Base-by-base conservation (phyloP, 106 monocot genomes). In the Apostasia shenzhenica region DNA sequence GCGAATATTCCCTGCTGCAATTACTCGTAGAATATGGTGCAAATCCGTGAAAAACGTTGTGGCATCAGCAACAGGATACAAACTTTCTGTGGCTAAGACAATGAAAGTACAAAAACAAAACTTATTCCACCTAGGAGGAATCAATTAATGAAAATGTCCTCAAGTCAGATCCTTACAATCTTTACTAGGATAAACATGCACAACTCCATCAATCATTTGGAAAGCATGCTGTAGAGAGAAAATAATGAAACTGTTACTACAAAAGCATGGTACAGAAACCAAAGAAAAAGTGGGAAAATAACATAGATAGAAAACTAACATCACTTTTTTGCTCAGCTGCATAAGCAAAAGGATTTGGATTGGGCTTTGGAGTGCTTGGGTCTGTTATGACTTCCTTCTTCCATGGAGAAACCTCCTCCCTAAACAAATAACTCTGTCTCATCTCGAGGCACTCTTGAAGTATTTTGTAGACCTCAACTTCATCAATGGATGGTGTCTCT, bases 21-120 rank as follows among this genome's bases (percentile, higher is more conserved):
- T 93, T 41, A 99, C 80, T 42, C 81, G 66, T 45, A 99, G 93
- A 39, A 99, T 85, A 72, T 75, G 76, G 82, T 99, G 99, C 74
- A 99, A 78, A 80, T 99, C 93, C 61, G 93, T 99, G 63, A 99
- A 99, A 71, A 99, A 99, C 2, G 90, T 82, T 41, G 99, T 99
- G 47, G 99, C 99, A 90, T 99, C 93, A 50, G 83, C 83, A 38
- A 93, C 85, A 76, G 87, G 90, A 63, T 79, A 99, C 63, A 93
- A 45, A 41, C 80, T 87, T 59, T 93, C 87, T 45, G 14, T 83
- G 50, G 69, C 94, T 94, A 81, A 40, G 39, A 63, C 13, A 76
- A 59, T 51, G 13, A 70, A 71, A 43, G 3, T 70, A 67, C 37
- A 4, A 12, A 70, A 68, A 45, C 53, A 57, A 10, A 66, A 54